These are phyloP conservation scores for Nicotiana tabacum DNA, from an alignment of 257 asterid genomes.

Conservation along the genomic window DNA sequence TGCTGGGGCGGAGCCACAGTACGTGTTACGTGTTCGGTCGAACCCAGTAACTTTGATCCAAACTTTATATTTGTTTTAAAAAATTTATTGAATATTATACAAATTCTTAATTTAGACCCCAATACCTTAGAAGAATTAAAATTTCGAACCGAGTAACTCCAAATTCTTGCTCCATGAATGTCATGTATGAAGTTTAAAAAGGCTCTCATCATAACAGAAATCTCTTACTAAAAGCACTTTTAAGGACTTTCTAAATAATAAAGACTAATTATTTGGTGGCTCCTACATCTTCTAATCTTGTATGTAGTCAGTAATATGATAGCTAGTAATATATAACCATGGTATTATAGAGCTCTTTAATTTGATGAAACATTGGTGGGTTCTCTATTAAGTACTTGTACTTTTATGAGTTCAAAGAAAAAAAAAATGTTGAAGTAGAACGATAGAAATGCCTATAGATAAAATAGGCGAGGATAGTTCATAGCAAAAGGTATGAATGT, in stretches of 20 bases:
- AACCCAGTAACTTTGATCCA: too few species aligned
- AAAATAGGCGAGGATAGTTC: not conserved
- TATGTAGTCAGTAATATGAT: not conserved
- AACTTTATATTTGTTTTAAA: too few species aligned
- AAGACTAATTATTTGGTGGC: not conserved
- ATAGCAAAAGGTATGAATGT: not conserved
- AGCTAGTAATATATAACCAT: not conserved
- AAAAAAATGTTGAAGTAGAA: not conserved
- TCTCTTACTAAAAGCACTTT: not conserved
- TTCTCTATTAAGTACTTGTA: not conserved
- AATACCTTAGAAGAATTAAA: too few species aligned
- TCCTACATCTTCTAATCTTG: not conserved
- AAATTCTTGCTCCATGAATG: not conserved
- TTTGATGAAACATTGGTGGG: not conserved
- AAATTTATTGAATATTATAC: too few species aligned
- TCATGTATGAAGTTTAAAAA: not conserved
- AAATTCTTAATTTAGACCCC: too few species aligned
- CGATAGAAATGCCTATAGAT: not conserved
- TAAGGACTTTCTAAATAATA: not conserved
- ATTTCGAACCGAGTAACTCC: too few species aligned
- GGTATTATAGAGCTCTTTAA: not conserved
- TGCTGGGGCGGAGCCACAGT: too few species aligned
- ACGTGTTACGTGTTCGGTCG: too few species aligned
- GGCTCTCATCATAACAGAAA: not conserved
- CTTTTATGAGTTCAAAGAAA: not conserved